Conservation (phyloP, 164 flowering plant species). For the Saururus chinensis region DNA sequence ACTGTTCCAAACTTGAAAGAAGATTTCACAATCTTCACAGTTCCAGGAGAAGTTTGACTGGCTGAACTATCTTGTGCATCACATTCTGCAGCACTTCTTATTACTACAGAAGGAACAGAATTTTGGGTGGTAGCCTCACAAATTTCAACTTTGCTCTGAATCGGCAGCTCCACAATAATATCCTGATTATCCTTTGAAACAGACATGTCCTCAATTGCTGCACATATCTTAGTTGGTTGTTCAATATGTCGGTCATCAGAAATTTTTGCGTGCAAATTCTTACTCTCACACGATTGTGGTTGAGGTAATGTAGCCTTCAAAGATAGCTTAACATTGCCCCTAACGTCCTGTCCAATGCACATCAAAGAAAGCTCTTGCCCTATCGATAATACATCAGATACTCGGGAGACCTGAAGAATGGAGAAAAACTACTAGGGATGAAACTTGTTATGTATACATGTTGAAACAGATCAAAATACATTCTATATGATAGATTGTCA, state of each 20-base stretch:
- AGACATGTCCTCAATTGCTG: conserved; percentile 18
- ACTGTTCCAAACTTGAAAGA: conserved; percentile 4
- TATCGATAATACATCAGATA: conserved; percentile 73
- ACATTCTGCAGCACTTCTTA: conserved; percentile 88
- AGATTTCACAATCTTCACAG: conserved; percentile 10
- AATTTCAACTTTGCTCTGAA: conserved; percentile 12
- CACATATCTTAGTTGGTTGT: not conserved
- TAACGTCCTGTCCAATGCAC: conserved; percentile 90
- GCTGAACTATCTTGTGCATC: conserved; percentile 51
- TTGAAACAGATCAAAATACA: too few species aligned
- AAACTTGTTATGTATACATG: not conserved
- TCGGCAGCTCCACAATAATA: conserved; percentile 10
- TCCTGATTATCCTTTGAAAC: conserved; percentile 20
- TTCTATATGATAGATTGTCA: too few species aligned
- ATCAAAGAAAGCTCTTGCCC: conserved; percentile 71
- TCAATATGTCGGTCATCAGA: not conserved
- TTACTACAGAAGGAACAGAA: conserved; percentile 39
- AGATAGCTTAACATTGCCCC: conserved; percentile 86
- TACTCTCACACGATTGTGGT: conserved; percentile 11
- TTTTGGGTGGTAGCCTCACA: conserved; percentile 1
- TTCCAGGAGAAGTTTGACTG: conserved; percentile 7
- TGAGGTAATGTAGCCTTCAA: conserved; percentile 56
- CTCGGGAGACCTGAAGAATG: conserved; percentile 50
- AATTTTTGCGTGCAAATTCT: not conserved
- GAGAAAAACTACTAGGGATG: conserved; percentile 2